A percentile compares a stretch with the other conserved stretches of the same genome.
These are phyloP conservation scores for Apiotrichum brassicae DNA, from an alignment of 1,284 basidiomycete genomes.

Conservation along the genomic window DNA sequence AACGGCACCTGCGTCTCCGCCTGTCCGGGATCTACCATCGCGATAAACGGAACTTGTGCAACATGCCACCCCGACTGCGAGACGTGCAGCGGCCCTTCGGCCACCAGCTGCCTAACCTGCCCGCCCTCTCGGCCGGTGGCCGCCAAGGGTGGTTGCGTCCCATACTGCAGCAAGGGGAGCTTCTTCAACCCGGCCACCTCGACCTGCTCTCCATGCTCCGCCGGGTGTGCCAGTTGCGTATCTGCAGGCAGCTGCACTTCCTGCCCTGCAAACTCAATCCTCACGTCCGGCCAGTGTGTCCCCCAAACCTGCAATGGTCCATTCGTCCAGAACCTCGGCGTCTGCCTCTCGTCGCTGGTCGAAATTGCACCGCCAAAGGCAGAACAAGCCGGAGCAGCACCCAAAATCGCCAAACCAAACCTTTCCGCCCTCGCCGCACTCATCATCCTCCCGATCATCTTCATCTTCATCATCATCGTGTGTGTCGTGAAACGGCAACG, in stretches of 20 bases:
- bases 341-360: conserved; percentile 43
- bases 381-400: conserved; percentile 5
- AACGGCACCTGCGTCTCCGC: conserved; percentile 39
- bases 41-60: conserved; percentile 35
- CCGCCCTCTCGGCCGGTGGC: conserved; percentile 40
- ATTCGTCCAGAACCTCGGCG: conserved; percentile 33
- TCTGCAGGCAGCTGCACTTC: conserved; percentile 33
- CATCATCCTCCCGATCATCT: conserved; percentile 19
- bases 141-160: conserved; percentile 35
- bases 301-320: conserved; percentile 24
- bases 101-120: conserved; percentile 38
- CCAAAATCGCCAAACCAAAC: not conserved
- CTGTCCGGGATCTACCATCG: conserved; percentile 39
- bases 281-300: conserved; percentile 38
- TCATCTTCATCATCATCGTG: conserved; percentile 17
- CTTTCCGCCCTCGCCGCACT: conserved; percentile 20
- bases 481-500: conserved; percentile 32
- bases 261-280: conserved; percentile 33
- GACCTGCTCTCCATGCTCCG: conserved; percentile 39
- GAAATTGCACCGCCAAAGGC: not conserved
- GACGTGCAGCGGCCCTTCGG: conserved; percentile 34
- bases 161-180: conserved; percentile 33
- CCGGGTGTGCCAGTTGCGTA: conserved; percentile 38
- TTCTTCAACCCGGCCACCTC: conserved; percentile 34
- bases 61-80: conserved; percentile 45